phyloP scores from a whole-genome alignment of 129 eudicot genomes.

The Deinandra increscens region DNA sequence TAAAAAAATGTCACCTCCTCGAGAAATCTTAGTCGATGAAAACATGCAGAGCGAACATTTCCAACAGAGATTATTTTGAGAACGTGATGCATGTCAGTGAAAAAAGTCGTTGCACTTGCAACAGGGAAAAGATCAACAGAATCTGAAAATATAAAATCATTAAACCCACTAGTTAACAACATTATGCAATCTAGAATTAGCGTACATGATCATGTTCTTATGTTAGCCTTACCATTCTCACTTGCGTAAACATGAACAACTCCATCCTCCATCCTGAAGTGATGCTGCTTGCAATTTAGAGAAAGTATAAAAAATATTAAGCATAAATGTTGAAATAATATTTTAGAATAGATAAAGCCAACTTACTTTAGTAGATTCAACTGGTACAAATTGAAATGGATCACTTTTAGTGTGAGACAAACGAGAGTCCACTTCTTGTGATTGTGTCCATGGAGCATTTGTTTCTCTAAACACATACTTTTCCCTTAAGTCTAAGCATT shows the following conservation, averaged over 20 bases:
- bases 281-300: slow-evolving; percentile 47
- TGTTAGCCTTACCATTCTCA: slow-evolving; percentile 41
- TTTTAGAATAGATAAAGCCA: slow-evolving; percentile 10
- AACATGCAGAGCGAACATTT: slow-evolving; percentile 64
- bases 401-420: slow-evolving; percentile 42
- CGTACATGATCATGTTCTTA: not conserved
- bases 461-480: slow-evolving; percentile 81
- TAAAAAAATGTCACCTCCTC: slow-evolving; percentile 53
- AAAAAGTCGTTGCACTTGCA: slow-evolving; percentile 63
- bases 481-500: slow-evolving; percentile 77
- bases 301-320: slow-evolving; percentile 15
- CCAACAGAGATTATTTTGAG: slow-evolving; percentile 61
- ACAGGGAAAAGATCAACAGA: slow-evolving; percentile 62
- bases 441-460: slow-evolving; percentile 70
- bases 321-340: not conserved
- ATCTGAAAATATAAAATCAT: slow-evolving; percentile 32
- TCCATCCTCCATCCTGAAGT: slow-evolving; percentile 73
- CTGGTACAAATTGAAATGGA: slow-evolving; percentile 72
- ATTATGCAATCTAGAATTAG: not conserved
- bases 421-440: slow-evolving; percentile 36
- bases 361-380: slow-evolving; percentile 80
- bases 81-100: slow-evolving; percentile 74
- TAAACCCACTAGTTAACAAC: not conserved
- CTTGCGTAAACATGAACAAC: slow-evolving; percentile 62
- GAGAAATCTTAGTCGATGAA: slow-evolving; percentile 64